Evolutionary conservation across 805 yeast genomes (phyloP).

Genomic region (Sugiyamaella qingdaonensis): DNA sequence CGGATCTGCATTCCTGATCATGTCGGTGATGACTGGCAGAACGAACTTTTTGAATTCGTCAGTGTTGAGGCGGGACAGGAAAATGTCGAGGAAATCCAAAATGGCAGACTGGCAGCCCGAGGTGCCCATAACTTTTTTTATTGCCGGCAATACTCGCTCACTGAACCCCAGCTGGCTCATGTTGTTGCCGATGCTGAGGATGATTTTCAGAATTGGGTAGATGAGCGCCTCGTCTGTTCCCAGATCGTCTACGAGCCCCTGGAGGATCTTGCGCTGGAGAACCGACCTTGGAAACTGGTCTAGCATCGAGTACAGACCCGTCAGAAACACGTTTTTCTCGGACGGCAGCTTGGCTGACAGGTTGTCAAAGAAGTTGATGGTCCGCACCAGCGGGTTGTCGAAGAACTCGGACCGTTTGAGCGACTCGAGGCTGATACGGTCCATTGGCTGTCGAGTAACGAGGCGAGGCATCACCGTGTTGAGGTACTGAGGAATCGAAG

Average conservation of each 20-base stretch:
- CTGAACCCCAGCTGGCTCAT: conserved; percentile 75
- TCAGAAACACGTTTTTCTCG: conserved; percentile 66
- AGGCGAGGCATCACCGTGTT: conserved; percentile 48
- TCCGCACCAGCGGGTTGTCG: conserved; percentile 76
- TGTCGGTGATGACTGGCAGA: conserved; percentile 40
- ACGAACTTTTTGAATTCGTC: conserved; percentile 48
- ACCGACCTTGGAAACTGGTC: conserved; percentile 55
- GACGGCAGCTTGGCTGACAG: conserved; percentile 65
- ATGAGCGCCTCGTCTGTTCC: conserved; percentile 40
- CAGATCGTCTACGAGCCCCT: conserved; percentile 54
- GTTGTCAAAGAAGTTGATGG: conserved; percentile 78
- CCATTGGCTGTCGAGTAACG: conserved; percentile 52
- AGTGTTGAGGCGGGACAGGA: conserved; percentile 48
- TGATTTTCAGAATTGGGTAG: conserved; percentile 47
- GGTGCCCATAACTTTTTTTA: conserved; percentile 37
- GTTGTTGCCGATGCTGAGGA: conserved; percentile 58
- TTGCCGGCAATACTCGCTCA: conserved; percentile 56
- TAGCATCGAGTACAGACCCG: conserved; percentile 53
- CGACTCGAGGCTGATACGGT: conserved; percentile 57
- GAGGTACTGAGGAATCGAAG: conserved; percentile 56
- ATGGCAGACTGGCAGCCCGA: conserved; percentile 42
- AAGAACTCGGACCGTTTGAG: conserved; percentile 71
- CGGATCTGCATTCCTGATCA: conserved; percentile 31
- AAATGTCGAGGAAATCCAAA: conserved; percentile 44
- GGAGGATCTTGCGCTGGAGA: conserved; percentile 67